A percentile compares a stretch with the other conserved stretches of the same genome.
phyloP scores from a whole-genome alignment of 2,329 filamentous ascomycete species.

The Domatiomyces catenatus region DNA sequence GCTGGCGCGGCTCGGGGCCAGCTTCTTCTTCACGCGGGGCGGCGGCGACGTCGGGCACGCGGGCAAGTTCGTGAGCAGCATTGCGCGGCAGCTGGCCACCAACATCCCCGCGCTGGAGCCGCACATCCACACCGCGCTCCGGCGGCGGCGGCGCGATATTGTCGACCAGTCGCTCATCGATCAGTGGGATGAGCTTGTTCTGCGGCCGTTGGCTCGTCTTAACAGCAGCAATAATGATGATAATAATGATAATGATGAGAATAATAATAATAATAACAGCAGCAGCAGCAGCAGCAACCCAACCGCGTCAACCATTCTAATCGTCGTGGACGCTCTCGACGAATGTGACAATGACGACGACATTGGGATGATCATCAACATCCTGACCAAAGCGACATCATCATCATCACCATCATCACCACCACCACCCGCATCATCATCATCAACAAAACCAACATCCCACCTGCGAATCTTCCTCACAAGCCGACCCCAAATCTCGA shows the following conservation, averaged over 20 bases:
- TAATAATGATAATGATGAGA: too few relatives aligned
- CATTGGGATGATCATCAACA: constrained; percentile 14
- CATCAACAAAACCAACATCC: constrained; percentile 1
- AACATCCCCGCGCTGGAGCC: constrained; percentile 19
- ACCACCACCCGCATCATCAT: constrained; percentile 1
- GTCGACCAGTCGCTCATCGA: constrained; percentile 15
- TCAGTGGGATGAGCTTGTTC: constrained; percentile 20
- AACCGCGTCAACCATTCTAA: constrained; percentile 1
- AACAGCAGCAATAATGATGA: background rate
- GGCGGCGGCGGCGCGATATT: constrained; percentile 18
- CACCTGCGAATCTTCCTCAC: constrained; percentile 20
- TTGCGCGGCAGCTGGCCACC: constrained; percentile 23
- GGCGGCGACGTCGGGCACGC: constrained; percentile 26
- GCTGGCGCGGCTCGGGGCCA: constrained; percentile 4
- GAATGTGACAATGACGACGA: constrained; percentile 19
- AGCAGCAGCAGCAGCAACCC: too few relatives aligned
- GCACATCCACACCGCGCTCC: constrained; percentile 12
- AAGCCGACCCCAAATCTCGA: constrained; percentile 20
- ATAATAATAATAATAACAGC: background rate
- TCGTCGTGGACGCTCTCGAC: constrained; percentile 21
- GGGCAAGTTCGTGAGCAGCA: constrained; percentile 26
- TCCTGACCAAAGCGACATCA: constrained; percentile 9
- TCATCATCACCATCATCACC: background rate
- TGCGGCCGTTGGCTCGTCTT: constrained; percentile 13
- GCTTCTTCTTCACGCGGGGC: constrained; percentile 27